A percentile compares a stretch with the other conserved stretches of the same genome.
phyloP scores from a whole-genome alignment of 1,139 yeast genomes.

The Magnusiomyces fungicola region DNA sequence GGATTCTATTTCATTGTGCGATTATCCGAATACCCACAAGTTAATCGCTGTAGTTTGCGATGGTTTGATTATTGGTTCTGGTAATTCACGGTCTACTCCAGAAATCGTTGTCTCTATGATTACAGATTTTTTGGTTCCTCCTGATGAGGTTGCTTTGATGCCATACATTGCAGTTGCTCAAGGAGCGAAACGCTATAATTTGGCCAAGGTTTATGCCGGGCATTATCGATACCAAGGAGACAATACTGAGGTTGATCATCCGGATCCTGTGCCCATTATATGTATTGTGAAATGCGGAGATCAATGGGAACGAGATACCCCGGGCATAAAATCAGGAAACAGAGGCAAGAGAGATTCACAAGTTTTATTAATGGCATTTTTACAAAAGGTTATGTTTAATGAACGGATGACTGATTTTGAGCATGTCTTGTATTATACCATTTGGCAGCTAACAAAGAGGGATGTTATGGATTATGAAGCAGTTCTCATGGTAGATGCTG shows the following conservation, averaged over 20 bases:
- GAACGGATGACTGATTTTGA: constrained; percentile 33
- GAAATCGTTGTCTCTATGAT: constrained; percentile 41
- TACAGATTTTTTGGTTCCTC: constrained; percentile 43
- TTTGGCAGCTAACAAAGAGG: constrained; percentile 27
- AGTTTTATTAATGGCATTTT: constrained; percentile 31
- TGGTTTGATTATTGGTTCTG: constrained; percentile 29
- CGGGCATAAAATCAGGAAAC: constrained; percentile 31
- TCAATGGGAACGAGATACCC: constrained; percentile 37
- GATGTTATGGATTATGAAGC: constrained; percentile 30
- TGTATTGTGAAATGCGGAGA: constrained; percentile 30
- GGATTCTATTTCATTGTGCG: constrained; percentile 27
- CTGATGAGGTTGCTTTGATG: constrained; percentile 22
- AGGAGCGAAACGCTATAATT: constrained; percentile 27
- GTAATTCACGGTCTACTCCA: constrained; percentile 26
- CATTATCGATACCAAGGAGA: constrained; percentile 28
- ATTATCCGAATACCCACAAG: constrained; percentile 28
- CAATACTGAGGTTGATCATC: constrained; percentile 40
- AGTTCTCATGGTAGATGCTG: constrained; percentile 34
- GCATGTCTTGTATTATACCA: constrained; percentile 29
- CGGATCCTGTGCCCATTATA: constrained; percentile 47
- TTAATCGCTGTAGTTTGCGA: constrained; percentile 31
- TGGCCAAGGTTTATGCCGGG: constrained; percentile 31
- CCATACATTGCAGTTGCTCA: constrained; percentile 30
- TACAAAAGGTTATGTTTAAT: constrained; percentile 34
- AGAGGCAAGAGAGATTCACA: constrained; percentile 36